phyloP scores from a whole-genome alignment of 2,329 filamentous ascomycete species.

The Colletotrichum simmondsii region DNA sequence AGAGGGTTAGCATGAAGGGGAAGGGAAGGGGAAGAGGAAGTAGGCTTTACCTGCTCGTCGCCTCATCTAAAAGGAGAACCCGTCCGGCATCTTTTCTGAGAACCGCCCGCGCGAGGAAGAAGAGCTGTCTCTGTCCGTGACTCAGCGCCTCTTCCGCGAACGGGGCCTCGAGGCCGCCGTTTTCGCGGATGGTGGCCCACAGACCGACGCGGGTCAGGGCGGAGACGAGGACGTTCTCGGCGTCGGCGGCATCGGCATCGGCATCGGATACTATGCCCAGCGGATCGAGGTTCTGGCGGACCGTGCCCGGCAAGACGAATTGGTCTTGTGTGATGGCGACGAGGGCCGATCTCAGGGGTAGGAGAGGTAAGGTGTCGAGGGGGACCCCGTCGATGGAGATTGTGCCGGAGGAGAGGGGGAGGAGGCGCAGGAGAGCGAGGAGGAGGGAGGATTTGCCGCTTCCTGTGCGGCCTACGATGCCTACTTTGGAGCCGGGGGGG shows the following conservation, averaged over 20 bases:
- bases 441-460: constrained; percentile 40
- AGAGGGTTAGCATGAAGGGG: too few relatives aligned
- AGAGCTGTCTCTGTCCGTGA: constrained; percentile 45
- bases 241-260: constrained; percentile 44
- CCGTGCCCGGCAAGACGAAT: constrained; percentile 27
- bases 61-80: constrained; percentile 59
- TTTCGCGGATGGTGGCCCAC: constrained; percentile 39
- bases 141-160: constrained; percentile 46
- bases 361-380: constrained; percentile 29
- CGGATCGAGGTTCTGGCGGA: constrained; percentile 68
- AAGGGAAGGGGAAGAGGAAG: constrained; percentile 22
- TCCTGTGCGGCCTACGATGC: constrained; percentile 49
- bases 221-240: constrained; percentile 51
- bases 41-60: constrained; percentile 35
- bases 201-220: constrained; percentile 29
- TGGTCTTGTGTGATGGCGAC: constrained; percentile 31
- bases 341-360: constrained; percentile 35
- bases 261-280: background rate
- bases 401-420: constrained; percentile 50
- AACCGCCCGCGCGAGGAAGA: constrained; percentile 45
- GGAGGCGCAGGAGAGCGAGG: constrained; percentile 54
- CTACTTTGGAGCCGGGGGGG: constrained; percentile 44
- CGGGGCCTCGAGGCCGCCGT: constrained; percentile 20
- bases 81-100: constrained; percentile 45
- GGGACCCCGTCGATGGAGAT: constrained; percentile 48